Conservation (phyloP, 169 alveolate species). For the Toxoplasma gondii region DNA sequence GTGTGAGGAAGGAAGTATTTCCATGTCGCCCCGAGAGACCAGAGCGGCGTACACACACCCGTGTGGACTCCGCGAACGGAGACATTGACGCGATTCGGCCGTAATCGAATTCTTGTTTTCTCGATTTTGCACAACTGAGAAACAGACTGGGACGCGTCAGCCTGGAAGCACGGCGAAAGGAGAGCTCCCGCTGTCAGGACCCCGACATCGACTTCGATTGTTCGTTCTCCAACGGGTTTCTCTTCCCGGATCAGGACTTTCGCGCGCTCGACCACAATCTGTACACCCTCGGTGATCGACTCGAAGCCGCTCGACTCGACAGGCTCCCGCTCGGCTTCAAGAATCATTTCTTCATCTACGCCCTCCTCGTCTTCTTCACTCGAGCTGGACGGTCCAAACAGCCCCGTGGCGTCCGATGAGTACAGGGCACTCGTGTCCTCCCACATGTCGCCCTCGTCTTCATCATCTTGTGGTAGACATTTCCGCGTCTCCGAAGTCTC, state of each 20-base stretch:
- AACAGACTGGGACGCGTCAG: not conserved
- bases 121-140: not conserved
- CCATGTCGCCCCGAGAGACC: slow-evolving; percentile 62
- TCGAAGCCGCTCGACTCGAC: slow-evolving; percentile 29
- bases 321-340: slow-evolving; percentile 35
- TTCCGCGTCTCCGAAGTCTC: too few relatives aligned
- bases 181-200: not conserved
- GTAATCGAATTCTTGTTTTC: not conserved
- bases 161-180: not conserved
- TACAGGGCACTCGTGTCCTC: slow-evolving; percentile 1
- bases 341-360: not conserved
- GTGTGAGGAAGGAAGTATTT: slow-evolving; percentile 48
- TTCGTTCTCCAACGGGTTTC: not conserved
- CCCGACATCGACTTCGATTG: not conserved
- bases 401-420: not conserved
- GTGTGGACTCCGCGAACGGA: slow-evolving; percentile 36
- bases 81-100: not conserved
- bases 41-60: slow-evolving; percentile 55
- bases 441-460: not conserved
- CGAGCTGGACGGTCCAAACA: not conserved
- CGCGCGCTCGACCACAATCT: slow-evolving; percentile 19
- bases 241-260: not conserved
- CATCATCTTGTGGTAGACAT: not conserved
- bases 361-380: not conserved
- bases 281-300: not conserved